These are phyloP conservation scores for Penicillium concentricum DNA, from an alignment of 2,329 filamentous ascomycete species.

Conservation along the genomic window DNA sequence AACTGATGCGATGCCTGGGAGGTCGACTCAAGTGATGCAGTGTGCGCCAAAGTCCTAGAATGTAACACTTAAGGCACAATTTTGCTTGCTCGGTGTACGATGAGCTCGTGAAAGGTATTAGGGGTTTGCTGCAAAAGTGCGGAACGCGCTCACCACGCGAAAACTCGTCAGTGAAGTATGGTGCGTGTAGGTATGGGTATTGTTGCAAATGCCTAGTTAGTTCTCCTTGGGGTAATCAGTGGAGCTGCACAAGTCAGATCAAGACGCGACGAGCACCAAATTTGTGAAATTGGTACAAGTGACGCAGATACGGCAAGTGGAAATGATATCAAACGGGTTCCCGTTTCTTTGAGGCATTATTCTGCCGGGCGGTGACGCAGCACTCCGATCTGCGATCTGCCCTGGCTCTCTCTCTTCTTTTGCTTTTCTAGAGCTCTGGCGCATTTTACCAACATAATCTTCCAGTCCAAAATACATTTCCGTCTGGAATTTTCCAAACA, in stretches of 20 bases:
- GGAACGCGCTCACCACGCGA: not conserved
- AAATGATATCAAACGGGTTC: not conserved
- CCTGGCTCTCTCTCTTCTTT: conserved; percentile 7
- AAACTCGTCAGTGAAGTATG: not conserved
- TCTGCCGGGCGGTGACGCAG: conserved; percentile 31
- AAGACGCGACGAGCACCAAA: not conserved
- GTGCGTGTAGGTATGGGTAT: not conserved
- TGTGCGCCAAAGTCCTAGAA: not conserved
- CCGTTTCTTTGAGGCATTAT: conserved; percentile 7
- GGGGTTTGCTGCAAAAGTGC: not conserved
- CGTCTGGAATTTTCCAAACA: conserved; percentile 19
- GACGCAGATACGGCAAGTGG: not conserved
- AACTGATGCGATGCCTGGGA: not conserved
- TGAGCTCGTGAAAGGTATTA: not conserved
- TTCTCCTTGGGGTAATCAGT: not conserved
- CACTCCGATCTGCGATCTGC: conserved; percentile 9
- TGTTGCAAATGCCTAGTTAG: not conserved
- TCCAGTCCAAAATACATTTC: not conserved
- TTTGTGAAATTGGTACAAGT: not conserved
- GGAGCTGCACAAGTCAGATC: not conserved
- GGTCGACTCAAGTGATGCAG: not conserved
- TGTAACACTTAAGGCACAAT: too few species aligned
- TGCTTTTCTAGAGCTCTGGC: conserved; percentile 7
- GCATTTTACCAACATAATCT: conserved; percentile 3
- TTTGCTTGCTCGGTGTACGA: not conserved